Base-by-base conservation (phyloP, 495 filamentous ascomycete species). In the Penicillium bovifimosum region DNA sequence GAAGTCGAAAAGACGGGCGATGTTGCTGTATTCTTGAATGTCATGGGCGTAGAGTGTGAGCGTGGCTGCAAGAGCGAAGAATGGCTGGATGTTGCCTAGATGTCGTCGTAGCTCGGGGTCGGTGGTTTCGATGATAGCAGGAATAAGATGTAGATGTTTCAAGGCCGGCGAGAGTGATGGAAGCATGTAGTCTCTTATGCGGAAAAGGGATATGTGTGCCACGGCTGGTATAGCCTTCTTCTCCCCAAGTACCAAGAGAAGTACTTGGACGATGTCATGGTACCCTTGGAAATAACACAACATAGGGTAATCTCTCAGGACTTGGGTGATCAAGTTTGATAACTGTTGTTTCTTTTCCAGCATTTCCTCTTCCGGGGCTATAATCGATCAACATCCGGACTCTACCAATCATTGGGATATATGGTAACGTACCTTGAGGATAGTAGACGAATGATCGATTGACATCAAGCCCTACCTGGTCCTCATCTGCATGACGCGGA, bases 241-340 rank as follows among this genome's bases (percentile, higher is more conserved):
- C 31, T 73, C 65, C 16, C 84, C 86, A 2, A 97, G 74, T 6
- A 95, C 89, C 13, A 98, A 79, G 5, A 96, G 80, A 41, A 98
- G 76, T n/a, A 98, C 93, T 66, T 97, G 95, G 55, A 87, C 92
- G 61, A 98, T 96, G 70, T 98, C 93, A 65, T 98, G 93, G 69
- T 95, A 98, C 54, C 93, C 93, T 76, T 98, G 93, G 72, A 97
- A 97, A 70, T 98, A 98, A 70, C 82, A 87, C 10, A 98, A 84
- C 74, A 86, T 84, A 5, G 93, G 95, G 61, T 96, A 78, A 9
- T 80, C 78, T 14, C 93, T 80, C 20, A 96, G 78, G 16, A 90
- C 80, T 54, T 84, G 76, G 35, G 76, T 79, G 62, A 96, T 96
- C 16, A 96, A 72, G 50, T 78, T 66, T 11, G 84, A 90, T 18